Base-by-base conservation (phyloP, 2,329 filamentous ascomycete genomes). In the Epichloe aotearoae region DNA sequence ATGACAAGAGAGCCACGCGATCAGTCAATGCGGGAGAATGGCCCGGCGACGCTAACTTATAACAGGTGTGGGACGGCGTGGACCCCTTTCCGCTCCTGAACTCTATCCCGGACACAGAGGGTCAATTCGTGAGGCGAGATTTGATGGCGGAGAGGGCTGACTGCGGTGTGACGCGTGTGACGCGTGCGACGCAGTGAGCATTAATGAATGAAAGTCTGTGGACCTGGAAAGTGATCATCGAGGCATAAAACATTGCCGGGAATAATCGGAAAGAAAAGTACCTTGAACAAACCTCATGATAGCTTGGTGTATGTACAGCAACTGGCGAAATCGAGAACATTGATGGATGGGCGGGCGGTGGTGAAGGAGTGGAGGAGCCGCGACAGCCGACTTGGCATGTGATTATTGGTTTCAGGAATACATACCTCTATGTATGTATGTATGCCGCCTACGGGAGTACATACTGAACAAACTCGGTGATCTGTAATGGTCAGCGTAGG, bases 361-460 rank as follows among this genome's bases (percentile, higher is more conserved):
- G 26, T 30, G 26, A 10, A 30, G 10, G 26, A 30, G 8, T 30
- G 10, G 15, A 23, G 26, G n/a, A 19, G 15, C 7, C 26, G 43
- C 41, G 40, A 51, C 46, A 41, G 15, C 15, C 45, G 37, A 30
- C 30, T 34, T 51, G 45, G 39, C 50, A 48, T 51, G 50, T 48
- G 50, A 51, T 45, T 45, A n/a, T 45, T 14, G 23, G 40, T 30
- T 43, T 34, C 37, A 48, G 40, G 23, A 26, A 33, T 48, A 19
- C 20, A 12, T 7, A 2, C 6, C 4, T 23, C 4, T 4, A 7
- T 26, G 23, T 2, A 26, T 26, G 6, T 26, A 26, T 6, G 6
- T 23, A 7, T 26, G 23, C 23, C 6, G n/a, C n/a, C n/a, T n/a
- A n/a, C n/a, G n/a, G n/a, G n/a, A n/a, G n/a, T n/a, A n/a, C n/a